A percentile compares a stretch with the other conserved stretches of the same genome.
Conservation (phyloP, 78 protist genomes). For the Guillardia theta region DNA sequence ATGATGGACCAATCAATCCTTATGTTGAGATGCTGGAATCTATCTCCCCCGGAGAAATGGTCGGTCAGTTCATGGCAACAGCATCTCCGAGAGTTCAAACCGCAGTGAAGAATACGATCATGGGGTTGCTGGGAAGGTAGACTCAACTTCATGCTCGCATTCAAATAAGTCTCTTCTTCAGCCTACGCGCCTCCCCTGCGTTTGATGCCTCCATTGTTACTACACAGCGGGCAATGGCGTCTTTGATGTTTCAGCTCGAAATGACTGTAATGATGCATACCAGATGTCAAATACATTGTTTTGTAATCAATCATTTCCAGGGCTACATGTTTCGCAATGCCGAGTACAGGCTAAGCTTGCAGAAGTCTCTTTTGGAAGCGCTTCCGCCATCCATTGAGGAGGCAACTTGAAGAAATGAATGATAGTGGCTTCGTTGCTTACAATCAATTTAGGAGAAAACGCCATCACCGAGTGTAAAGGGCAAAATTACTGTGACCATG, state of each 20-base stretch:
- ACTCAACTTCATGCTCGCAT: not conserved
- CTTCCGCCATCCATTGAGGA: too few species aligned
- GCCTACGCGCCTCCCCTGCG: not conserved
- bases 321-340: conserved; percentile 51
- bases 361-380: too few species aligned
- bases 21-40: not conserved
- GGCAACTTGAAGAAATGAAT: too few species aligned
- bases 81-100: not conserved
- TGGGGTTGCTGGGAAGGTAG: not conserved
- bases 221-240: not conserved
- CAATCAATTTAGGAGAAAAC: too few species aligned
- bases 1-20: not conserved
- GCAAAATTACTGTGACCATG: too few species aligned
- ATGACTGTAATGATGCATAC: not conserved
- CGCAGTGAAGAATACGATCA: not conserved
- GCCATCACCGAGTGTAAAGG: too few species aligned
- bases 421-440: too few species aligned
- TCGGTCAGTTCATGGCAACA: not conserved
- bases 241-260: not conserved
- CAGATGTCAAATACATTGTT: too few species aligned
- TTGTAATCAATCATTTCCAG: too few species aligned
- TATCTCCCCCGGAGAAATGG: not conserved
- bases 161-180: not conserved
- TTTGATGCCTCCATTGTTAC: not conserved
- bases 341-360: conserved; percentile 34